phyloP scores from a whole-genome alignment of 352 stramenopile genomes.

The Phytophthora pluvialis region DNA sequence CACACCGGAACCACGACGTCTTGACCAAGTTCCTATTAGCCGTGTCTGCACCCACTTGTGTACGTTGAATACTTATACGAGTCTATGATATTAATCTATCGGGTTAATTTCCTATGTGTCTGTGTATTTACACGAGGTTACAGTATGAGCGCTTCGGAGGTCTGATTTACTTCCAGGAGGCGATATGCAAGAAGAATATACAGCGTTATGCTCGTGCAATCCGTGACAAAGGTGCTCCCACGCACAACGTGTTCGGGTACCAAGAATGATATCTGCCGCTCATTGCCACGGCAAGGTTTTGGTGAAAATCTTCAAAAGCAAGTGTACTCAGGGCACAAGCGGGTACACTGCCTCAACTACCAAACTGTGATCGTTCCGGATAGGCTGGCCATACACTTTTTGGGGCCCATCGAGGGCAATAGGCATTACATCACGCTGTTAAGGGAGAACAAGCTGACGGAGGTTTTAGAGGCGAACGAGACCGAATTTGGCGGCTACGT shows the following conservation, averaged over 20 bases:
- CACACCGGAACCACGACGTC: slow-evolving; percentile 13
- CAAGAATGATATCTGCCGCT: slow-evolving; percentile 11
- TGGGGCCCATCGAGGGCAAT: slow-evolving; percentile 5
- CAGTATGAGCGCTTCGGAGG: slow-evolving; percentile 11
- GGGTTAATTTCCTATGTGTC: background rate
- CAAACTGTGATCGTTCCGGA: slow-evolving; percentile 8
- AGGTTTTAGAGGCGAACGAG: background rate
- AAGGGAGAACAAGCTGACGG: background rate
- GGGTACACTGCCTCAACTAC: slow-evolving; percentile 18
- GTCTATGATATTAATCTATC: background rate
- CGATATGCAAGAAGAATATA: slow-evolving; percentile 24
- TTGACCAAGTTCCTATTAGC: slow-evolving; percentile 11
- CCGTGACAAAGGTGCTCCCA: slow-evolving; percentile 6
- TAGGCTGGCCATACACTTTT: slow-evolving; percentile 13
- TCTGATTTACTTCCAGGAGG: slow-evolving; percentile 15
- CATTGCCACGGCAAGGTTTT: slow-evolving; percentile 3
- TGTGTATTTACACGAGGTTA: slow-evolving; percentile 12
- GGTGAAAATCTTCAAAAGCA: slow-evolving; percentile 15
- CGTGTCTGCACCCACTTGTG: slow-evolving; percentile 11
- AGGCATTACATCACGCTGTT: slow-evolving; percentile 4
- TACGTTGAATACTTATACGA: slow-evolving; percentile 3
- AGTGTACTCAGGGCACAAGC: slow-evolving; percentile 19
- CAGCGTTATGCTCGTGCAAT: slow-evolving; percentile 12
- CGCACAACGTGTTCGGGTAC: slow-evolving; percentile 21
- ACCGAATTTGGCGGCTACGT: background rate